Conservation (phyloP, 768 basidiomycete species). For the Boletus huronensis region DNA sequence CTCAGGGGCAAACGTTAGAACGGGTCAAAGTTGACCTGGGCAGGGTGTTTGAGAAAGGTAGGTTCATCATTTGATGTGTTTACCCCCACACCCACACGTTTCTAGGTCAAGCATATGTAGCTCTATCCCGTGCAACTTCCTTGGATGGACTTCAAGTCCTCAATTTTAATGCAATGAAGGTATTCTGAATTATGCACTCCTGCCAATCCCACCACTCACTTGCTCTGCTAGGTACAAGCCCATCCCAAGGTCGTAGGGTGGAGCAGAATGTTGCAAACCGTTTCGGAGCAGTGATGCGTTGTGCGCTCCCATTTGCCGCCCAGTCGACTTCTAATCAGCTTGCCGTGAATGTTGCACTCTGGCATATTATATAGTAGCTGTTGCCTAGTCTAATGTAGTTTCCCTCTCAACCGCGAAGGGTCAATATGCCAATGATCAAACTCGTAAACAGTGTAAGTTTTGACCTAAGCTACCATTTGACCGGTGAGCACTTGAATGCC, state of each 20-base stretch:
- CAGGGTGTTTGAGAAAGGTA: slow-evolving; percentile 90
- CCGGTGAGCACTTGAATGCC: too few species aligned
- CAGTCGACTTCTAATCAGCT: neutral
- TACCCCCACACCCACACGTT: neutral
- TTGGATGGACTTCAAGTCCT: slow-evolving; percentile 83
- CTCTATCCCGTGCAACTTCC: slow-evolving; percentile 83
- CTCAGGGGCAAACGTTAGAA: slow-evolving; percentile 94
- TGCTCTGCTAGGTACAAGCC: slow-evolving; percentile 51
- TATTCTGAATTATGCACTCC: slow-evolving; percentile 25
- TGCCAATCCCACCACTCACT: slow-evolving; percentile 1
- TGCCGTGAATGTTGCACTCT: neutral
- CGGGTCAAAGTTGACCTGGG: slow-evolving; percentile 93
- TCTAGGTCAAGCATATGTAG: slow-evolving; percentile 86
- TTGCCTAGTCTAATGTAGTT: neutral
- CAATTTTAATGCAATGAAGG: slow-evolving; percentile 73
- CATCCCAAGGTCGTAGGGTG: slow-evolving; percentile 71
- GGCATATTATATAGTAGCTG: neutral
- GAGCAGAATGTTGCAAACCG: slow-evolving; percentile 63
- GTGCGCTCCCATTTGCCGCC: neutral
- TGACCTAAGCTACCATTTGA: too few species aligned
- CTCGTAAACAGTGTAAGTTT: neutral
- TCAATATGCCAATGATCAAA: neutral
- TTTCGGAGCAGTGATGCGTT: slow-evolving; percentile 26
- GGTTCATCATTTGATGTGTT: slow-evolving; percentile 6
- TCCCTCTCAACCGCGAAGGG: neutral